Evolutionary conservation across 1,284 basidiomycete genomes (phyloP), one percentile per base, ranked within the genome.

Genomic region (Moesziomyces sp.): DNA sequence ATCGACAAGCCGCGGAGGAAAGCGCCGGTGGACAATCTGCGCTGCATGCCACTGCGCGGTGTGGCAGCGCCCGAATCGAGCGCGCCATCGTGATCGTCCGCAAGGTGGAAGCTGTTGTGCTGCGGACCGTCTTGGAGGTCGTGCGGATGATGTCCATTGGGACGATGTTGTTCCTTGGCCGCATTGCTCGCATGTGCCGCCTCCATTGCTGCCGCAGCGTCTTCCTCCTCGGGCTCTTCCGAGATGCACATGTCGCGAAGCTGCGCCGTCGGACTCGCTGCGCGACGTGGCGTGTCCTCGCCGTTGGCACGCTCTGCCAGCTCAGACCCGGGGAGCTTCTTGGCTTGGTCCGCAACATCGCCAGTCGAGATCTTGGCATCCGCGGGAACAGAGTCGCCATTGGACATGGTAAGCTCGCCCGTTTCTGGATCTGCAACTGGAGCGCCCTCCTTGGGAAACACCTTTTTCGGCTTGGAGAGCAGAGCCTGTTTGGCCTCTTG

Each of bases 11-110:
- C 67, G 2, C 60, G 48, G 51, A 78, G 56, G 58, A 79, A 80
- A 13, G 75, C 58, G n/a, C 78, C 78, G 3, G 78, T 80, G 5
- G 78, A 80, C 53, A 77, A 46, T 19, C 77, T 46, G 21, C 78
- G 57, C 33, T 62, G 65, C 65, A 71, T 59, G 10, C 58, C 64
- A n/a, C 58, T 61, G 19, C 66, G 48, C 0, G 68, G 73, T 9
- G 65, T 71, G 0, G 55, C 55, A 23, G 61, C 43, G 7, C 75
- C 71, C 4, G 58, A 68, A 14, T 69, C 76, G 10, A 52, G 56
- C 3, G 48, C 46, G n/a, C 28, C 57, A 21, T 70, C 68, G 24
- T 78, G 66, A 10, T 61, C 69, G 24, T 74, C 73, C 46, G 63
- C 65, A n/a, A 74, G 68, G 51, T 75, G 72, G 51, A 57, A 72